Conservation (phyloP, 495 filamentous ascomycete species). For the Apiosordaria backusii region DNA sequence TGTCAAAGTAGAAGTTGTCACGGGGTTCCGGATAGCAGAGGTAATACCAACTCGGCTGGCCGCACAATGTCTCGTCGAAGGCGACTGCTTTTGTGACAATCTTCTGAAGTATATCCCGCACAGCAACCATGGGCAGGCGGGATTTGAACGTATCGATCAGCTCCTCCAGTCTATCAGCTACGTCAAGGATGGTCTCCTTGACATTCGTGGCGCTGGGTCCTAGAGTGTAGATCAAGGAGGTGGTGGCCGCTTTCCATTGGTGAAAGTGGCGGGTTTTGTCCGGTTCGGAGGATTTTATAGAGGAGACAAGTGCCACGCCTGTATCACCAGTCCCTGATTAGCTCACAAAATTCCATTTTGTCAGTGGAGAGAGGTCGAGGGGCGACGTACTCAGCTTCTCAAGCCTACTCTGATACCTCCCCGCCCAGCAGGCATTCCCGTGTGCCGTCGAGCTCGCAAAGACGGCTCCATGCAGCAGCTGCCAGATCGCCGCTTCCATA, state of each 20-base stretch:
- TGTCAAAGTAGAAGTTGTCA: background rate
- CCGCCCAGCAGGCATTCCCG: constrained; percentile 1
- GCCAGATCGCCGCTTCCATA: constrained; percentile 1
- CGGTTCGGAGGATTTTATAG: background rate
- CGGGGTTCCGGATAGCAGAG: background rate
- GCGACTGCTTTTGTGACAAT: background rate
- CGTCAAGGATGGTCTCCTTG: background rate
- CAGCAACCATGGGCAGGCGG: background rate
- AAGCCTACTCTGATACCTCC: background rate
- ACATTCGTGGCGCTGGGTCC: background rate
- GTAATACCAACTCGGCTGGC: background rate
- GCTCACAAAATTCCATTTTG: background rate
- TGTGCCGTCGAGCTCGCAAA: background rate
- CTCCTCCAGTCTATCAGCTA: background rate
- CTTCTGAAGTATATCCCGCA: background rate
- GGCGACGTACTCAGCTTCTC: background rate
- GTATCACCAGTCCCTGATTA: background rate
- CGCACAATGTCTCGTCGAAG: background rate
- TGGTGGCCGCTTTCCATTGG: background rate
- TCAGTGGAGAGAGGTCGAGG: background rate
- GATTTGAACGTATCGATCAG: background rate
- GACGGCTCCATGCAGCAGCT: background rate
- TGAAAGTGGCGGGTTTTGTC: background rate
- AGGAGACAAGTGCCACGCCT: background rate
- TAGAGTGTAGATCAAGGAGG: background rate